Conservation (phyloP, 345 rosid species). For the Aegle marmelos region DNA sequence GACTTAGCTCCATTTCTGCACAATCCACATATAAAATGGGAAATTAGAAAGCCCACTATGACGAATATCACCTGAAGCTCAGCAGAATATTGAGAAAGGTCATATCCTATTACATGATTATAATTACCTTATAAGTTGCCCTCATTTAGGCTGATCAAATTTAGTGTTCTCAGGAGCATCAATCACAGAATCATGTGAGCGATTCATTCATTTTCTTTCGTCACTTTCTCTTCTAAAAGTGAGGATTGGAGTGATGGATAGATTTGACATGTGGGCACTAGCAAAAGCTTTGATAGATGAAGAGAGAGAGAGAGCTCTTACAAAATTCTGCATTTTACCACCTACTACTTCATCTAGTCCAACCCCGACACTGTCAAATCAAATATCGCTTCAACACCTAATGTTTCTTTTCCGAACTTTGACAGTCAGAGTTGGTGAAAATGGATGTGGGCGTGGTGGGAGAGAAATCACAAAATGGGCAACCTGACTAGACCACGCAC, state of each 20-base stretch:
- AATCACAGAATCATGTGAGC: neutral
- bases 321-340: neutral
- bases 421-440: slow-evolving; percentile 14
- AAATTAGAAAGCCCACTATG: neutral
- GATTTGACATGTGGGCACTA: neutral
- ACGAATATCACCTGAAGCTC: neutral
- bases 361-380: slow-evolving; percentile 38
- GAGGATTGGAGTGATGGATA: neutral
- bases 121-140: neutral
- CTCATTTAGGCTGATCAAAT: neutral
- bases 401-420: neutral
- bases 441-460: neutral
- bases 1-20: neutral
- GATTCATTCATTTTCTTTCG: neutral
- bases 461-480: slow-evolving; percentile 18
- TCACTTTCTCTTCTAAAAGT: neutral
- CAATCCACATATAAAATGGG: neutral
- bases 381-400: slow-evolving; percentile 29
- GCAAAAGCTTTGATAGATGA: neutral
- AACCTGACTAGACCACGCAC: slow-evolving; percentile 11
- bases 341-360: neutral
- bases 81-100: no score
- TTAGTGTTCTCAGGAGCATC: neutral
- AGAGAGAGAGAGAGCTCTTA: neutral
- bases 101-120: no score